phyloP scores from a whole-genome alignment of 768 basidiomycete genomes.

The Neoboletus brunneissimus region DNA sequence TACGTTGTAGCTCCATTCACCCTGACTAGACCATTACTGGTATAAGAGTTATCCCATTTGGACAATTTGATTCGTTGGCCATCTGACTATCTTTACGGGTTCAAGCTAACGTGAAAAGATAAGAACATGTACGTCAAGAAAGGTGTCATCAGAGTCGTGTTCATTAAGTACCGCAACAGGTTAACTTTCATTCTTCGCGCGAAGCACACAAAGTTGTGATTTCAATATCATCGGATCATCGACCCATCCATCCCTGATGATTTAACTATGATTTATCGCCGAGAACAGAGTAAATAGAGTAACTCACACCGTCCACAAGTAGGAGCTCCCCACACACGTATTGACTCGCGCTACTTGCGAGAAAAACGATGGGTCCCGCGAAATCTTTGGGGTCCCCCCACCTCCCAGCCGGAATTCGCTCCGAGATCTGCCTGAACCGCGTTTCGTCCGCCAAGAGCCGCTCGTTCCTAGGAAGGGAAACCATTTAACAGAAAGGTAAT shows the following conservation, averaged over 20 bases:
- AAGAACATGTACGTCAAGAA: slow-evolving; percentile 19
- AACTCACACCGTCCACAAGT: slow-evolving; percentile 65
- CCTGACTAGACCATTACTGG: background rate
- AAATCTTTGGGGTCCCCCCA: slow-evolving; percentile 69
- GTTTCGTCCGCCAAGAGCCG: slow-evolving; percentile 59
- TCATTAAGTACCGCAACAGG: background rate
- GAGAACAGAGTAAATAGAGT: slow-evolving; percentile 3
- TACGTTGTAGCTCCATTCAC: background rate
- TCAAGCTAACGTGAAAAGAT: slow-evolving; percentile 1
- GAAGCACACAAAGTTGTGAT: background rate
- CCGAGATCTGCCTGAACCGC: slow-evolving; percentile 63
- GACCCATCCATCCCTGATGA: slow-evolving; percentile 62
- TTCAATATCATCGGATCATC: slow-evolving; percentile 24
- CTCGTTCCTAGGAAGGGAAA: slow-evolving; percentile 51
- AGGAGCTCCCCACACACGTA: slow-evolving; percentile 69
- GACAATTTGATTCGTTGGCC: slow-evolving; percentile 4
- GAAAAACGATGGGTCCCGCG: slow-evolving; percentile 63
- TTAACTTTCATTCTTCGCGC: slow-evolving; percentile 1
- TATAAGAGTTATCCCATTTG: slow-evolving; percentile 6
- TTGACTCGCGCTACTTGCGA: slow-evolving; percentile 60
- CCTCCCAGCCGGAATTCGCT: slow-evolving; percentile 64
- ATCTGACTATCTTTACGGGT: background rate
- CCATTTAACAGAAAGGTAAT: slow-evolving; percentile 11
- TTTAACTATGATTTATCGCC: background rate
- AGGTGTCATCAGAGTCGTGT: background rate